Evolutionary conservation across 495 filamentous ascomycete species (phyloP), one percentile per base, ranked within the genome.

Genomic region (Xylaria scruposa): DNA sequence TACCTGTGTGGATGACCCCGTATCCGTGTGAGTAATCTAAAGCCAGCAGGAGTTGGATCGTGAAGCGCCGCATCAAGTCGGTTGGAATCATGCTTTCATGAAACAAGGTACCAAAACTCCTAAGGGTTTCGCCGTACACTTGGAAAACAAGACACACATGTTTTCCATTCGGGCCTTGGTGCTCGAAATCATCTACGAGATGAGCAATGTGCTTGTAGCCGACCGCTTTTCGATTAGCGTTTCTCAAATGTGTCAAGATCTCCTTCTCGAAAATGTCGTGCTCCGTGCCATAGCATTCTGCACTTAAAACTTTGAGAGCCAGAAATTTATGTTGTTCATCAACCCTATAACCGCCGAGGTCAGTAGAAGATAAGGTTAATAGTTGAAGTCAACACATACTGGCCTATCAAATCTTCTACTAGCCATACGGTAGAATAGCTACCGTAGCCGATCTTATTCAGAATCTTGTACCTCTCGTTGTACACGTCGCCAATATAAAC

Each of bases 111-210:
- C 58, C 58, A 33, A 61, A 61, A 24, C 17, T 61, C 7, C 58
- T 15, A 7, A 61, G 58, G 19, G 58, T 38, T 38, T 61, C 58
- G 12, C 56, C 56, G 4, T 36, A 31, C 10, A 59, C 10, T 24
- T 80, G 70, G 47, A 83, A 79, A 26, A 84, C 77, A 46, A 85
- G 74, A 68, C 73, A 76, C 0, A 78, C 21, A 76, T 83, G 81
- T 4, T 29, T 76, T 17, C 73, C 71, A 62, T 74, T 73, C 0
- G 71, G 74, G 8, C 77, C 72, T 10, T 72, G 13, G 21, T 82
- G 40, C 29, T 72, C 46, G 64, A 84, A 84, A 19, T 76, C 64
- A 70, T 83, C 80, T 3, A 81, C 68, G 15, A 81, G 73, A 40
- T 61, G 58, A 19, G 33, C 19, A 13, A 61, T 38, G 33, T 61